Conservation (phyloP, 2,329 filamentous ascomycete species). For the Mycogone perniciosa region DNA sequence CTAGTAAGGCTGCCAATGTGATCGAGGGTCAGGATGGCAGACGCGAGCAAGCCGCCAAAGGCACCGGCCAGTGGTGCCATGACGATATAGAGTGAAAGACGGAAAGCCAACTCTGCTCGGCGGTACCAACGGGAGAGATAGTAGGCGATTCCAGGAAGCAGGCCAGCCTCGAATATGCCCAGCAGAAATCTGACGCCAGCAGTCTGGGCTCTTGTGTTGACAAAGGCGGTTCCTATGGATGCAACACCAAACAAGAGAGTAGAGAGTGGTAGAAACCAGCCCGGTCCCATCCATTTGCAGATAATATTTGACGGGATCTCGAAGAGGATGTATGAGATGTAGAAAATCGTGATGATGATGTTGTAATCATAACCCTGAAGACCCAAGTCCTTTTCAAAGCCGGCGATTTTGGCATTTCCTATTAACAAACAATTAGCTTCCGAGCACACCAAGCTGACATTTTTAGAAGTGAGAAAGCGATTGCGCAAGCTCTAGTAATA, state of each 20-base stretch:
- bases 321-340: slow-evolving; percentile 66
- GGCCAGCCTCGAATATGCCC: slow-evolving; percentile 64
- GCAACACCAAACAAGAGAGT: slow-evolving; percentile 57
- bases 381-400: slow-evolving; percentile 55
- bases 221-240: slow-evolving; percentile 61
- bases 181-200: slow-evolving; percentile 62
- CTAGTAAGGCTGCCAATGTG: slow-evolving; percentile 48
- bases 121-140: slow-evolving; percentile 68
- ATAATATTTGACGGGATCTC: slow-evolving; percentile 63
- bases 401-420: slow-evolving; percentile 64
- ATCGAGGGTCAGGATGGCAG: slow-evolving; percentile 56
- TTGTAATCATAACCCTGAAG: slow-evolving; percentile 64
- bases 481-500: too few species aligned
- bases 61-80: slow-evolving; percentile 65
- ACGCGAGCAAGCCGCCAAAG: slow-evolving; percentile 62
- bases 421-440: background rate
- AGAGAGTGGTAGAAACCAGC: slow-evolving; percentile 61
- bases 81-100: slow-evolving; percentile 62
- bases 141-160: slow-evolving; percentile 69
- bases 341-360: slow-evolving; percentile 60
- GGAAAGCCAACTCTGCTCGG: slow-evolving; percentile 60
- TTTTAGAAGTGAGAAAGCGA: background rate
- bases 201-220: slow-evolving; percentile 43
- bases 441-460: too few species aligned
- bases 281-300: slow-evolving; percentile 66